phyloP scores from a whole-genome alignment of 129 eudicot genomes.

The Escallonia herrerae region DNA sequence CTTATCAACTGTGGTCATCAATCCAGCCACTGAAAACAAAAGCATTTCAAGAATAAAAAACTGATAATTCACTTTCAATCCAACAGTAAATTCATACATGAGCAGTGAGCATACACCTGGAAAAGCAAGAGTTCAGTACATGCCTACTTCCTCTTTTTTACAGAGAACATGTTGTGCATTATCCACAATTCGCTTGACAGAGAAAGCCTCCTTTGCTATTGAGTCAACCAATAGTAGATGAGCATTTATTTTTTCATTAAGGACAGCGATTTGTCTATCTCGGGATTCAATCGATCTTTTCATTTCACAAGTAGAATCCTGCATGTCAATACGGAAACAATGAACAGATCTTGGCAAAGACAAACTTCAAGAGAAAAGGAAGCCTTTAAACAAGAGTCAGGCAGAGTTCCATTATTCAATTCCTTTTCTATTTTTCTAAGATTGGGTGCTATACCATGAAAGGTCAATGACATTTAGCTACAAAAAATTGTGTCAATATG shows the following conservation, averaged over 20 bases:
- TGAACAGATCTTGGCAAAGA: background rate
- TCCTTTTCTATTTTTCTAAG: too few relatives aligned
- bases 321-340: conserved; percentile 9
- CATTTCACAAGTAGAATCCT: conserved; percentile 62
- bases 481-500: too few relatives aligned
- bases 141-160: conserved; percentile 63
- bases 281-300: conserved; percentile 46
- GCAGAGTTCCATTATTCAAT: too few relatives aligned
- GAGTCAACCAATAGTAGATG: conserved; percentile 26
- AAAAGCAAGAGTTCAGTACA: conserved; percentile 13
- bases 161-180: conserved; percentile 31
- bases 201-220: conserved; percentile 46
- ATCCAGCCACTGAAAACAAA: conserved; percentile 32
- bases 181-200: conserved; percentile 39
- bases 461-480: too few relatives aligned
- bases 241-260: conserved; percentile 48
- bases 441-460: too few relatives aligned
- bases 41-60: background rate
- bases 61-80: background rate
- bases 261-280: conserved; percentile 41
- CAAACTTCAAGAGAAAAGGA: background rate
- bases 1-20: conserved; percentile 45
- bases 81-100: conserved; percentile 9
- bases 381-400: background rate
- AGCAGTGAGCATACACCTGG: conserved; percentile 14